Base-by-base conservation (phyloP, 192 early-diverging fungal genomes). In the Backusella australiensis region DNA sequence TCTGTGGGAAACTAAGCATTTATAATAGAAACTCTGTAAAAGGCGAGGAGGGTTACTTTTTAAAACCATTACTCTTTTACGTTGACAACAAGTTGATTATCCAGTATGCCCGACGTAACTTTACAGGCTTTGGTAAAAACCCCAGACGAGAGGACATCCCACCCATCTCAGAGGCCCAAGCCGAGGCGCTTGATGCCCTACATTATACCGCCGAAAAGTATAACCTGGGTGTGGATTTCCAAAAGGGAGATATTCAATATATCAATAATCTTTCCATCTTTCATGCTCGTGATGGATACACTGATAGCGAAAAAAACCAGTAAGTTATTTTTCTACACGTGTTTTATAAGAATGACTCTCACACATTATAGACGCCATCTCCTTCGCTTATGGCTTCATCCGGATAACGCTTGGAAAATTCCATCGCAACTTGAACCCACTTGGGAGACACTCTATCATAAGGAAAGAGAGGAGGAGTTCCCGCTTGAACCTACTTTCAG, bases 211-310 rank as follows among this genome's bases (percentile, higher is more conserved):
- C 67, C 14, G 77, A 79, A 63, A 79, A 79, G 34, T 59, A 79
- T 46, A 67, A 74, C 26, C 21, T 79, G 1, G 72, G 49, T 32
- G 38, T 79, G 17, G 72, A 72, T 34, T 79, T 79, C 46, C 26
- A 71, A 36, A 79, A 79, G 42, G 77, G 77, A 26, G 77, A 79
- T 17, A 79, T 79, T 42, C 77, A 79, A 35, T 79, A 79, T 23
- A 79, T 79, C 46, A 74, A 68, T 12, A 79, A 79, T 34, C 23
- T 74, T 8, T 79, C 77, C 5, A 79, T 79, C 32, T 79, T 79
- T 52, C 77, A 79, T 63, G 77, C 77, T 6, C 63, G 77, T 36
- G 72, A 79, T 32, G 77, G 67, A 0, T 79, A 74, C 21, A 74
- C 67, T 11, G 77, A 79, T 59, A 79, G 77, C 36, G 67, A 74